Base-by-base conservation (phyloP, 1,284 basidiomycete species). In the Ceratobasidium sp. region DNA sequence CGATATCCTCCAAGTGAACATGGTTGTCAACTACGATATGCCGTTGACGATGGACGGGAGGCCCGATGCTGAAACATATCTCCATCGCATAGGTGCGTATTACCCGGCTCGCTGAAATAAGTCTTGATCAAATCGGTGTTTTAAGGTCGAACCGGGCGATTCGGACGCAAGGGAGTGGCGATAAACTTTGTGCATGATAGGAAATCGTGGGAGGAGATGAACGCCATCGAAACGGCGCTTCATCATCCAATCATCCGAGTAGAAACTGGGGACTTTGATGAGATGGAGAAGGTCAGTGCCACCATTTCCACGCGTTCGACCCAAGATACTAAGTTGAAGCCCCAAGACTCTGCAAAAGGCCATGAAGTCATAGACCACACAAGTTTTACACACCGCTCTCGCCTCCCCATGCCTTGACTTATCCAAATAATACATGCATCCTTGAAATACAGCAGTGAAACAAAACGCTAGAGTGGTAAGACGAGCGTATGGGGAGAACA, bases 21-120 rank as follows among this genome's bases (percentile, higher is more conserved):
- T 98, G 94, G 95, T 98, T 24, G 93, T 97, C 81, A 98, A 99
- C 85, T 99, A 99, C 81, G 98, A 99, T 82, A 88, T 99, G 66
- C 98, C 98, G 0, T 85, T 94, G 78, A 88, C 94, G 84, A 83
- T 83, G 27, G 81, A 83, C 29, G 84, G 84, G 82, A 77, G 81
- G 76, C 94, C 96, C 0, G 98, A 99, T 82, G 86, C 96, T 39
- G 98, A 99, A 85, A 99, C 97, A 0, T 99, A 99, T 81, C 91
- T 99, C 74, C 98, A 99, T 84, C 91, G 98, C 77, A 99, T 99
- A 76, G 97, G 96, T 94, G 76, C 72, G 90, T 84, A 11, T 24
- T 22, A 43, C 58, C 41, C 9, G 19, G 11, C 7, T 39, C 63
- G 14, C 49, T 19, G 14, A 27, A 19, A 0, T 19, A 19, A 22